phyloP scores from a whole-genome alignment of 805 yeast genomes.

The Starmerella bombi region DNA sequence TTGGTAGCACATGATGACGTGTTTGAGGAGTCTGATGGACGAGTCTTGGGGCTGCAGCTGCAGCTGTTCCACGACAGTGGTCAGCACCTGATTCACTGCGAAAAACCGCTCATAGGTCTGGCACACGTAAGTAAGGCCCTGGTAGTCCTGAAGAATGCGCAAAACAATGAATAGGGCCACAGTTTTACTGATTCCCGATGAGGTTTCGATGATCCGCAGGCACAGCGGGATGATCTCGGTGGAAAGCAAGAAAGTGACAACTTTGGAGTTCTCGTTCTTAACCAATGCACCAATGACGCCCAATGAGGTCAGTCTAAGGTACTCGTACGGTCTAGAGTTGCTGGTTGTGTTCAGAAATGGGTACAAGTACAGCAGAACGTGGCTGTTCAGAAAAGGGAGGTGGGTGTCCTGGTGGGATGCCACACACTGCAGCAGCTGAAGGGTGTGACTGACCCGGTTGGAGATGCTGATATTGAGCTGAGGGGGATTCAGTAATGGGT shows the following conservation, averaged over 20 bases:
- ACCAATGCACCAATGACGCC: conserved; percentile 97
- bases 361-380: conserved; percentile 79
- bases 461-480: conserved; percentile 72
- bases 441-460: conserved; percentile 88
- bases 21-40: conserved; percentile 65
- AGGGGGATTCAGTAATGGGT: conserved; percentile 82
- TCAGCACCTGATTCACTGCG: conserved; percentile 81
- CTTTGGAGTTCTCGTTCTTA: conserved; percentile 90
- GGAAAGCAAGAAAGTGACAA: conserved; percentile 77
- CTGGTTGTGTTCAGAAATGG: conserved; percentile 90
- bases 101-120: conserved; percentile 90
- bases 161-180: conserved; percentile 95
- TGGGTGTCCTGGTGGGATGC: conserved; percentile 92
- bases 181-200: conserved; percentile 85
- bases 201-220: conserved; percentile 85
- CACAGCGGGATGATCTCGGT: conserved; percentile 95
- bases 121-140: conserved; percentile 82
- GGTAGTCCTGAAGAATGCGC: conserved; percentile 80
- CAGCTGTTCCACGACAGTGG: conserved; percentile 79
- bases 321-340: conserved; percentile 85
- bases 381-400: conserved; percentile 71
- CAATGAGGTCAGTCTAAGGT: conserved; percentile 76
- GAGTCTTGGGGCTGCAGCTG: conserved; percentile 49
- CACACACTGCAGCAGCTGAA: conserved; percentile 88
- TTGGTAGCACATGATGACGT: conserved; percentile 86